Conservation (phyloP, 2,329 filamentous ascomycete genomes). For the Exophiala calicioides region DNA sequence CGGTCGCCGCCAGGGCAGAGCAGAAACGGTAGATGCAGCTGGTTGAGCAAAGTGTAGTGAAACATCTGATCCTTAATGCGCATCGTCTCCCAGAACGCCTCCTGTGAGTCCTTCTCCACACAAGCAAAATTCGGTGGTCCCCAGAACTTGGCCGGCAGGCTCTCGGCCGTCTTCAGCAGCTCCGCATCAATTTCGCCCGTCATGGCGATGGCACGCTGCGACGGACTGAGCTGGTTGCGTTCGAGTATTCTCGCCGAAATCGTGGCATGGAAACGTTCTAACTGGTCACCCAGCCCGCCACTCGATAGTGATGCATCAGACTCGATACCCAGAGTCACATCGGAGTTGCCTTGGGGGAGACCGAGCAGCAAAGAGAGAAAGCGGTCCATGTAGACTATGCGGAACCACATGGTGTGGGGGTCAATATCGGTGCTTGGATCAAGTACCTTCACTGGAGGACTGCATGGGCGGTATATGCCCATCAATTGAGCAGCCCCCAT, state of each 20-base stretch:
- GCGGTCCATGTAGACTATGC: slow-evolving; percentile 41
- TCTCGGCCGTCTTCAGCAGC: slow-evolving; percentile 46
- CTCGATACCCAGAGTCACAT: slow-evolving; percentile 1
- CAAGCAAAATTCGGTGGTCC: slow-evolving; percentile 32
- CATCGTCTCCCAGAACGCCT: slow-evolving; percentile 36
- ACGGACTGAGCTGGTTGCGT: slow-evolving; percentile 44
- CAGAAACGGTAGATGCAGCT: slow-evolving; percentile 59
- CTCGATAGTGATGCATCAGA: background rate
- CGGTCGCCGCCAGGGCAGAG: slow-evolving; percentile 39
- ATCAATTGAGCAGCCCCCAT: slow-evolving; percentile 45
- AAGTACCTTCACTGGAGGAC: slow-evolving; percentile 18
- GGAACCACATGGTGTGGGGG: slow-evolving; percentile 41
- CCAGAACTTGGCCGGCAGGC: slow-evolving; percentile 55
- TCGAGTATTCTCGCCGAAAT: background rate
- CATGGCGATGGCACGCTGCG: slow-evolving; percentile 41
- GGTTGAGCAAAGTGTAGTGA: slow-evolving; percentile 54
- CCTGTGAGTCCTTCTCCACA: slow-evolving; percentile 45
- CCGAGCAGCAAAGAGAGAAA: slow-evolving; percentile 45
- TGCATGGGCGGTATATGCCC: slow-evolving; percentile 38
- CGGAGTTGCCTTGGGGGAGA: slow-evolving; percentile 36
- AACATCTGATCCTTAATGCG: slow-evolving; percentile 52
- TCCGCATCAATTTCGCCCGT: slow-evolving; percentile 50
- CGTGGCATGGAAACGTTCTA: background rate
- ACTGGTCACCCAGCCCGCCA: background rate
- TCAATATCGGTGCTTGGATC: slow-evolving; percentile 15